Evolutionary conservation across 306 rosid genomes (phyloP).

Genomic region (Boehmeria nivea): DNA sequence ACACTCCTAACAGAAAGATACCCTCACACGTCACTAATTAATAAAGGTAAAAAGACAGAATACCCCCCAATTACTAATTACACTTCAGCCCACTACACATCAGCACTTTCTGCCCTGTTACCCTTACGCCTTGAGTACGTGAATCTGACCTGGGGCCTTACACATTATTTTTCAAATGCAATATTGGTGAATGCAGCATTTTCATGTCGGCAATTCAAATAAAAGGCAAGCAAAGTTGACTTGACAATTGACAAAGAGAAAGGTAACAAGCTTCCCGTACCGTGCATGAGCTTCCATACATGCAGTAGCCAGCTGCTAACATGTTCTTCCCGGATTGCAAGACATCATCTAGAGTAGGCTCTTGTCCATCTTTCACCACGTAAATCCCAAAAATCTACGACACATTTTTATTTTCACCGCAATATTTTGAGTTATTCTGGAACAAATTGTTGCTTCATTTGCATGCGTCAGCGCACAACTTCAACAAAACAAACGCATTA

Average conservation of each 20-base stretch:
- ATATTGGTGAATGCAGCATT: no score
- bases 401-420: slow-evolving; percentile 21
- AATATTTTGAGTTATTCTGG: slow-evolving; percentile 21
- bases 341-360: slow-evolving; percentile 68
- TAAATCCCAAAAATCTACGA: slow-evolving; percentile 90
- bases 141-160: no score
- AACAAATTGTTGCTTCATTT: slow-evolving; percentile 11
- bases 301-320: slow-evolving; percentile 98
- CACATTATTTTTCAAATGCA: no score
- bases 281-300: slow-evolving; percentile 99
- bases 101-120: no score
- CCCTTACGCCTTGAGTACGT: no score
- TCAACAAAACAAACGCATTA: background rate
- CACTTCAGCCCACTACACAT: no score
- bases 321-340: slow-evolving; percentile 86
- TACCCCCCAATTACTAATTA: no score
- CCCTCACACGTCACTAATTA: no score
- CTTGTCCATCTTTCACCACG: slow-evolving; percentile 44
- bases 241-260: no score
- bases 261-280: slow-evolving; percentile 31
- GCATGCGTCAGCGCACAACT: slow-evolving; percentile 10
- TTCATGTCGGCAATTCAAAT: background rate
- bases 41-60: no score
- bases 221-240: slow-evolving; percentile 10
- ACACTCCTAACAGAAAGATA: no score